Conservation (phyloP, 2,329 filamentous ascomycete genomes). For the Metarhizium humberi region DNA sequence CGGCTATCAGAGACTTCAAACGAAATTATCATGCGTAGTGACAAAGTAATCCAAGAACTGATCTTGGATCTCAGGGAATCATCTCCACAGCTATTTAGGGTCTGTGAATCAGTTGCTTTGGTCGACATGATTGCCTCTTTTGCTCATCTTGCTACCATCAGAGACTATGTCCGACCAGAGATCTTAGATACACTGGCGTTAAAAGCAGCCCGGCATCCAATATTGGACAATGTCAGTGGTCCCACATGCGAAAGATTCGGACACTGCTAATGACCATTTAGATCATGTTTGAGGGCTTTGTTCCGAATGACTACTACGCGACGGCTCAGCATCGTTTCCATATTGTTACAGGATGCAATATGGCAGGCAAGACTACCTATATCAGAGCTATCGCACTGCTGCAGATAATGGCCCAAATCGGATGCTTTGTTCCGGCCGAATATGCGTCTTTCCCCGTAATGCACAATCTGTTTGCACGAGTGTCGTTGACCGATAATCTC, state of each 20-base stretch:
- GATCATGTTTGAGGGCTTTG: conserved; percentile 57
- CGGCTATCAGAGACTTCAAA: conserved; percentile 73
- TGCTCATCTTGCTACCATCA: conserved; percentile 59
- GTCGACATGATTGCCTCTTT: conserved; percentile 81
- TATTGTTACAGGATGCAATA: conserved; percentile 92
- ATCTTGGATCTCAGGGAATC: conserved; percentile 62
- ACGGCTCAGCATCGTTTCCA: conserved; percentile 76
- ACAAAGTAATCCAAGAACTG: conserved; percentile 63
- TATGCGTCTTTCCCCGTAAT: conserved; percentile 76
- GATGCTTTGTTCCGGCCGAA: conserved; percentile 78
- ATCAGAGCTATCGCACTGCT: conserved; percentile 78
- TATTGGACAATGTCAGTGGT: conserved; percentile 54
- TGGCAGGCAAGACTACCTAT: conserved; percentile 97
- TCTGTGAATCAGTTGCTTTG: conserved; percentile 78
- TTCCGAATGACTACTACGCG: conserved; percentile 87
- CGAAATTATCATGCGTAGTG: conserved; percentile 76
- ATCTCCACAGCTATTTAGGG: conserved; percentile 66
- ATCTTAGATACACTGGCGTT: conserved; percentile 61
- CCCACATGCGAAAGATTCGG: neutral
- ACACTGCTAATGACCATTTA: conserved; percentile 12
- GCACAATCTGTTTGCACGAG: conserved; percentile 75
- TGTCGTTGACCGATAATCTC: conserved; percentile 80
- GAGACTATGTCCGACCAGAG: conserved; percentile 54
- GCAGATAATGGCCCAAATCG: conserved; percentile 88
- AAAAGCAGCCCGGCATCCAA: conserved; percentile 67